Evolutionary conservation across 495 filamentous ascomycete species (phyloP), one percentile per base, ranked within the genome.

Genomic region (Terfezia claveryi): DNA sequence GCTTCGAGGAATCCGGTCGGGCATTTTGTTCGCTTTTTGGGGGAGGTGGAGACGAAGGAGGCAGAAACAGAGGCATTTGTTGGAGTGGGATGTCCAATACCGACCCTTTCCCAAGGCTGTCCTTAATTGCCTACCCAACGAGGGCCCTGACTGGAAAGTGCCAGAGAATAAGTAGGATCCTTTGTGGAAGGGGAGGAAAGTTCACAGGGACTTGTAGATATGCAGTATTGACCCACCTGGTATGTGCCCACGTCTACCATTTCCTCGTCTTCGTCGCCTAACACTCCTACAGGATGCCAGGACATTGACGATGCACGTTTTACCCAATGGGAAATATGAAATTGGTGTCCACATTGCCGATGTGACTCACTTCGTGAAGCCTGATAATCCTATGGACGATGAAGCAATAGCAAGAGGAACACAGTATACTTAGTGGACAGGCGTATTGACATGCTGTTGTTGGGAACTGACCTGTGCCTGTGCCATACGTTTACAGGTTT

Each of bases 331-430:
- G 23, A 96, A 98, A 66, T 85, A 80, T 59, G 86, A 96, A 70
- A 85, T 96, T 11, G 91, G 91, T 54, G 91, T 98, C n/a, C 92
- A 98, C 65, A 98, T 98, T 66, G 91, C 91, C 49, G 91, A 98
- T 64, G 91, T 98, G 17, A 94, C 92, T 14, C 86, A 98, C 66
- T 96, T 96, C 60, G 92, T 98, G 65, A 92, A 88, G 69, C 88
- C 92, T 32, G 86, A 86, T 66, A 96, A 91, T 65, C 79, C 91
- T 44, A 98, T 98, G 92, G 92, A 98, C 65, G 75, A 76, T 23
- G 91, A 98, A 69, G 91, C 91, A 2, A 87, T 85, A 63, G 76
- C 87, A 56, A 81, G 91, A 64, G 91, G 89, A 57, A 96, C 91
- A 96, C 92, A 0, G 91, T 98, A 36, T 98, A 98, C 62, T 73